These are phyloP conservation scores for Aspergillus pseudoglaucus DNA, from an alignment of 2,329 filamentous ascomycete genomes.

Conservation along the genomic window DNA sequence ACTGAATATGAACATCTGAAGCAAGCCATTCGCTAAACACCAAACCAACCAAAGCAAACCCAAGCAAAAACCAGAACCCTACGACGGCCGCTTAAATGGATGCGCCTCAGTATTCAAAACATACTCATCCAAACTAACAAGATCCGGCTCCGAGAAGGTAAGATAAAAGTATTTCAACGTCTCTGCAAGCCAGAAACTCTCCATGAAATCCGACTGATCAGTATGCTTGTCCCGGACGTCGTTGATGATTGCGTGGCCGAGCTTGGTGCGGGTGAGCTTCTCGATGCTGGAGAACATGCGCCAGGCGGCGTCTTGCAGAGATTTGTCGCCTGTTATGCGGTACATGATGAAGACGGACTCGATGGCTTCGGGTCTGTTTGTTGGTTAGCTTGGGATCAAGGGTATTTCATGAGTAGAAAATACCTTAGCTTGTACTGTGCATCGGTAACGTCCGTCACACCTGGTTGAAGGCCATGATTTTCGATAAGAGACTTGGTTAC, in stretches of 20 bases:
- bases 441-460: slow-evolving; percentile 21
- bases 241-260: slow-evolving; percentile 38
- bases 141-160: slow-evolving; percentile 36
- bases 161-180: slow-evolving; percentile 42
- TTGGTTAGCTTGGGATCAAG: not conserved
- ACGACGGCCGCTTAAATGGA: slow-evolving; percentile 26
- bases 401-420: no score
- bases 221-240: slow-evolving; percentile 33
- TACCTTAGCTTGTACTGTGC: slow-evolving; percentile 27
- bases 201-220: slow-evolving; percentile 34
- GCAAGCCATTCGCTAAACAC: not conserved
- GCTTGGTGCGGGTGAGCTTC: slow-evolving; percentile 36
- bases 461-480: slow-evolving; percentile 18
- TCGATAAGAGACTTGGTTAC: slow-evolving; percentile 16
- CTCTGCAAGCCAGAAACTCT: slow-evolving; percentile 42
- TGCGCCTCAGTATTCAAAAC: slow-evolving; percentile 41
- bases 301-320: slow-evolving; percentile 42
- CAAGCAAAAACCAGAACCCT: not conserved
- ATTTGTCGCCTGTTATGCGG: slow-evolving; percentile 51
- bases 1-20: not conserved
- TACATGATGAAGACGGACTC: slow-evolving; percentile 58
- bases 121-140: slow-evolving; percentile 38
- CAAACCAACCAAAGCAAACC: not conserved
- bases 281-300: slow-evolving; percentile 45
- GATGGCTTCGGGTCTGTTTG: slow-evolving; percentile 48